These are phyloP conservation scores for Isatis lusitanica DNA, from an alignment of 441 rosid species.

Conservation along the genomic window DNA sequence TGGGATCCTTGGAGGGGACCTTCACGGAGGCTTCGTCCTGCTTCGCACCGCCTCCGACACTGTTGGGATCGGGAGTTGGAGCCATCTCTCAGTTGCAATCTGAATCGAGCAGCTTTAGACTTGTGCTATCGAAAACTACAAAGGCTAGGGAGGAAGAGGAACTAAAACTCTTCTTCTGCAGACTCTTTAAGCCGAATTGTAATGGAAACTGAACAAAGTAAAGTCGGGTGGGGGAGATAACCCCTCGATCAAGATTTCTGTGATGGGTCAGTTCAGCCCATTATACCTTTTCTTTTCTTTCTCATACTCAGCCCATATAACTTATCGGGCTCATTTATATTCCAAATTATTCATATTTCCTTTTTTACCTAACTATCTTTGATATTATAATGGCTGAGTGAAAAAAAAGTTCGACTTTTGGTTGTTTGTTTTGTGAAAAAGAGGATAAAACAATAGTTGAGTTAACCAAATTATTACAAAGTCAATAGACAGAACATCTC, in stretches of 20 bases:
- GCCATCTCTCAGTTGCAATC: conserved; percentile 11
- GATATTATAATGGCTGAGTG: too few relatives aligned
- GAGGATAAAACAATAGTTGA: too few relatives aligned
- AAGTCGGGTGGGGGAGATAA: not conserved
- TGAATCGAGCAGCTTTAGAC: not conserved
- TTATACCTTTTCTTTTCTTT: not conserved
- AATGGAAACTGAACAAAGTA: not conserved
- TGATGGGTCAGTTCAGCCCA: conserved; percentile 1
- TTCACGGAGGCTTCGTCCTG: conserved; percentile 55
- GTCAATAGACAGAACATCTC: too few relatives aligned
- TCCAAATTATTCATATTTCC: too few relatives aligned
- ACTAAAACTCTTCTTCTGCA: not conserved
- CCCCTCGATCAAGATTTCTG: conserved; percentile 35
- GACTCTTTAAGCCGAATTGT: not conserved
- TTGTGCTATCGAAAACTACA: not conserved
- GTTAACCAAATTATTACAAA: too few relatives aligned
- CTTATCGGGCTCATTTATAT: not conserved
- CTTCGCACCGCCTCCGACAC: conserved; percentile 43
- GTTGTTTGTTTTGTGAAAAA: too few relatives aligned
- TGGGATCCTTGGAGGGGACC: conserved; percentile 73
- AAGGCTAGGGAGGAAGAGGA: not conserved
- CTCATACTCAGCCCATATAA: not conserved
- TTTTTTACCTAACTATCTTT: too few relatives aligned
- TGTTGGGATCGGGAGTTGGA: conserved; percentile 41
- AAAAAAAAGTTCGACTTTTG: too few relatives aligned